These are phyloP conservation scores for Fusarium virguliforme DNA, from an alignment of 2,329 filamentous ascomycete genomes.

Conservation along the genomic window DNA sequence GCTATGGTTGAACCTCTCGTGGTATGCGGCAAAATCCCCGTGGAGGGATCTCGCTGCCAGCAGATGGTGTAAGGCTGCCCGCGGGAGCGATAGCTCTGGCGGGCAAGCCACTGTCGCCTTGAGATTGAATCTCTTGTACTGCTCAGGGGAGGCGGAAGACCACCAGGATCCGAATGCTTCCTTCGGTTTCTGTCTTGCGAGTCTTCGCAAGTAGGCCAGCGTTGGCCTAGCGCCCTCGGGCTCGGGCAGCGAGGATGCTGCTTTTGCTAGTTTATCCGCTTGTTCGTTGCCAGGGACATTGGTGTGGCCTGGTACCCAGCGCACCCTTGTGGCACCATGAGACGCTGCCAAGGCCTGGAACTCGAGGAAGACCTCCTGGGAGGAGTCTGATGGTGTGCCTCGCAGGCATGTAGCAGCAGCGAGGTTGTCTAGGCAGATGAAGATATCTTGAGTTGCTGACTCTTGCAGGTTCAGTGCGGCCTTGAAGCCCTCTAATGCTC, in stretches of 20 bases:
- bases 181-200: background rate
- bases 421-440: slow-evolving; percentile 37
- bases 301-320: background rate
- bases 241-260: background rate
- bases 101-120: background rate
- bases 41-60: background rate
- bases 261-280: too few species aligned
- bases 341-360: slow-evolving; percentile 17
- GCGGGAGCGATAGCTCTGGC: background rate
- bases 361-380: slow-evolving; percentile 33
- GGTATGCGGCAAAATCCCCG: slow-evolving; percentile 10
- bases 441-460: slow-evolving; percentile 25
- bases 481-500: slow-evolving; percentile 29
- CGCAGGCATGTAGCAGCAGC: slow-evolving; percentile 28
- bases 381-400: slow-evolving; percentile 37
- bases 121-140: background rate
- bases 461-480: slow-evolving; percentile 8
- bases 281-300: background rate
- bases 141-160: background rate
- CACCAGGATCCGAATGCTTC: background rate
- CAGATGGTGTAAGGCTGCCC: background rate
- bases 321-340: slow-evolving; percentile 3
- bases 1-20: slow-evolving; percentile 20
- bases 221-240: background rate
- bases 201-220: background rate